Evolutionary conservation across 192 early-diverging fungal genomes (phyloP).

Genomic region (Neocallimastix lanati): DNA sequence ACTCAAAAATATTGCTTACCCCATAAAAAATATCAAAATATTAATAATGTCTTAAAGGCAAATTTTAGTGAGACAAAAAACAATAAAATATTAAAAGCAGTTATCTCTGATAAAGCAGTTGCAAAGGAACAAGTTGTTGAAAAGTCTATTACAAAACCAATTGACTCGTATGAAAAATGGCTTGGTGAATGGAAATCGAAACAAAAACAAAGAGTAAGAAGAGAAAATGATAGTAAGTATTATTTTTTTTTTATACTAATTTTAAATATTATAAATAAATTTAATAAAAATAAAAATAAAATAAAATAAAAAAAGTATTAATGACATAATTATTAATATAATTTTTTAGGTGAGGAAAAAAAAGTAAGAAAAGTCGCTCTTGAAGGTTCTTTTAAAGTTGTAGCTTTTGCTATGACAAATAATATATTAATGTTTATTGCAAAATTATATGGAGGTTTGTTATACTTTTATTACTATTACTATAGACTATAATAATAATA

Average conservation of each 20-base stretch:
- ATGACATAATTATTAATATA: too few relatives aligned
- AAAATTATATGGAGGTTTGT: background rate
- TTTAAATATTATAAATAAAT: too few relatives aligned
- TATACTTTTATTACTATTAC: too few relatives aligned
- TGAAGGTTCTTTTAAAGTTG: slow-evolving; percentile 31
- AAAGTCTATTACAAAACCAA: background rate
- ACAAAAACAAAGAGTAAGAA: background rate
- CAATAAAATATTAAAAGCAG: background rate
- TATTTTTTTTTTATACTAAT: too few relatives aligned
- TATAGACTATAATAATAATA: too few relatives aligned
- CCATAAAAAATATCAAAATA: background rate
- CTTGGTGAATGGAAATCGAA: background rate
- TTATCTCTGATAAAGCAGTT: background rate
- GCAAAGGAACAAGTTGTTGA: background rate
- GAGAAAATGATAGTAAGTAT: background rate
- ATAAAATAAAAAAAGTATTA: too few relatives aligned
- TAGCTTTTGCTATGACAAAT: slow-evolving; percentile 21
- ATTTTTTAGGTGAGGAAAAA: slow-evolving; percentile 9
- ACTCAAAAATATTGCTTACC: background rate
- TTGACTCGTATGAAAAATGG: background rate
- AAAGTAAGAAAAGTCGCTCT: slow-evolving; percentile 10
- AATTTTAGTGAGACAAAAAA: background rate
- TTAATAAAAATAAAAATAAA: too few relatives aligned
- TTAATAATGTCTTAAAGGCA: background rate
- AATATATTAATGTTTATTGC: background rate